A percentile compares a stretch with the other conserved stretches of the same genome.
phyloP scores from a whole-genome alignment of 805 yeast species.

The Starmerella bombi region DNA sequence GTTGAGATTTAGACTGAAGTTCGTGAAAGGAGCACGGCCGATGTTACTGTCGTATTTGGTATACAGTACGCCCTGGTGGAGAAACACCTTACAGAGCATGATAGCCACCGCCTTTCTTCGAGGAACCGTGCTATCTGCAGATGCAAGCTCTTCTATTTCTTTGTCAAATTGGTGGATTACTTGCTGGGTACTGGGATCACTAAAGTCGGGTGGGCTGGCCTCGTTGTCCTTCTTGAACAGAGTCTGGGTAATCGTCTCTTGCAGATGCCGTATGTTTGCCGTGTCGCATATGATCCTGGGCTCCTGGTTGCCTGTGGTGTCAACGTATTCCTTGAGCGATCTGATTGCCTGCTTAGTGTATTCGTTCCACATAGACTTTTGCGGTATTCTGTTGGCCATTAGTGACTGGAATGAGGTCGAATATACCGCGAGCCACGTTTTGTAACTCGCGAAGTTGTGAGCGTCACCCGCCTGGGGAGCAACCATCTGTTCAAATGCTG shows the following conservation, averaged over 20 bases:
- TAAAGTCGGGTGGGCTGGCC: constrained; percentile 28
- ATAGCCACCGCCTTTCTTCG: constrained; percentile 29
- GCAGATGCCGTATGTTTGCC: constrained; percentile 47
- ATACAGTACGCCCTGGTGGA: constrained; percentile 29
- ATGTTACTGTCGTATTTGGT: constrained; percentile 16
- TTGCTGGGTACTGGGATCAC: constrained; percentile 29
- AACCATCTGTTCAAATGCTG: constrained; percentile 24
- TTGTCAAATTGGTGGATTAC: constrained; percentile 39
- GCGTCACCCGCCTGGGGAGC: constrained; percentile 32
- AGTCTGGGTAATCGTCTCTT: constrained; percentile 34
- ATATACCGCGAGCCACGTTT: constrained; percentile 31
- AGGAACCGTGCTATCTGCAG: not conserved
- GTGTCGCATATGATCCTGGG: constrained; percentile 24
- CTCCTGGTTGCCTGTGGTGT: not conserved
- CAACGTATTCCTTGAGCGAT: constrained; percentile 19
- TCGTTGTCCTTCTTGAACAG: constrained; percentile 31
- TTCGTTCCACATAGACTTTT: constrained; percentile 35
- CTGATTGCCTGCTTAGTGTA: constrained; percentile 54
- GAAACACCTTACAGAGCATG: constrained; percentile 37
- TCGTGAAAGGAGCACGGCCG: constrained; percentile 29
- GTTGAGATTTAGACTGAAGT: constrained; percentile 23
- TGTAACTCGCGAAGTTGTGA: constrained; percentile 35
- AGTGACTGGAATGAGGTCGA: constrained; percentile 24
- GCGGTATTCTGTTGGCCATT: constrained; percentile 49
- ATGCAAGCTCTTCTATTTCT: constrained; percentile 32